Percentiles rank a stretch among this genome's conserved stretches.
Conservation (phyloP, 2,329 filamentous ascomycete genomes). For the Penicillium sclerotiorum region DNA sequence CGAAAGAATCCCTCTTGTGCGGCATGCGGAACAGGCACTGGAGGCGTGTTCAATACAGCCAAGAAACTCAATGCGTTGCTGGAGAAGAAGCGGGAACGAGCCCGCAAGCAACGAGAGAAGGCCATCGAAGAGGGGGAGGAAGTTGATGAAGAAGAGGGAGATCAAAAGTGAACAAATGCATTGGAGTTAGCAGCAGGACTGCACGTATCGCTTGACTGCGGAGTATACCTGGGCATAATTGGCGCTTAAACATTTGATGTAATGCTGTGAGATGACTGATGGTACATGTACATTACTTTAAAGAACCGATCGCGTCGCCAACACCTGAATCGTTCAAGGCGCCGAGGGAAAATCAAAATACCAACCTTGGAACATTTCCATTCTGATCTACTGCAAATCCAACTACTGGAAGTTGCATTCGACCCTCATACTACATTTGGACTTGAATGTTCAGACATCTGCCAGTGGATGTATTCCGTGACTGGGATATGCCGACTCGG, state of each 20-base stretch:
- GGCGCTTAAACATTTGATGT: neutral
- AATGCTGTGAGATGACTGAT: no score
- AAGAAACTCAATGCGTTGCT: constrained; percentile 81
- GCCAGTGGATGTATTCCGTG: no score
- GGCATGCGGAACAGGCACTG: constrained; percentile 80
- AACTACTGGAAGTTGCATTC: no score
- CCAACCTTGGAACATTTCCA: no score
- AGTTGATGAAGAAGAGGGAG: constrained; percentile 49
- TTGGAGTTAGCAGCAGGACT: constrained; percentile 13
- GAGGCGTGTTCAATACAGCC: constrained; percentile 86
- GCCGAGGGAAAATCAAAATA: no score
- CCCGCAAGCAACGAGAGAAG: constrained; percentile 55
- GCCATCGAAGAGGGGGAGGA: constrained; percentile 58
- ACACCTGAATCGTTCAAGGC: no score
- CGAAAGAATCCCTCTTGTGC: constrained; percentile 84
- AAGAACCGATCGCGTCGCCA: no score
- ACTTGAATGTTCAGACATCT: no score
- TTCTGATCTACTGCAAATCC: no score
- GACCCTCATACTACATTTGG: no score
- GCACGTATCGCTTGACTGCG: neutral
- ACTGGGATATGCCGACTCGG: no score
- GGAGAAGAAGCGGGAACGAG: constrained; percentile 66
- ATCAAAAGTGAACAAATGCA: constrained; percentile 11
- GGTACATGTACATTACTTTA: neutral
- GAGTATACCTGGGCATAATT: neutral